Percentiles rank a stretch among this genome's conserved stretches.
Conservation (phyloP, 495 filamentous ascomycete genomes). For the Lepidopterella palustris region DNA sequence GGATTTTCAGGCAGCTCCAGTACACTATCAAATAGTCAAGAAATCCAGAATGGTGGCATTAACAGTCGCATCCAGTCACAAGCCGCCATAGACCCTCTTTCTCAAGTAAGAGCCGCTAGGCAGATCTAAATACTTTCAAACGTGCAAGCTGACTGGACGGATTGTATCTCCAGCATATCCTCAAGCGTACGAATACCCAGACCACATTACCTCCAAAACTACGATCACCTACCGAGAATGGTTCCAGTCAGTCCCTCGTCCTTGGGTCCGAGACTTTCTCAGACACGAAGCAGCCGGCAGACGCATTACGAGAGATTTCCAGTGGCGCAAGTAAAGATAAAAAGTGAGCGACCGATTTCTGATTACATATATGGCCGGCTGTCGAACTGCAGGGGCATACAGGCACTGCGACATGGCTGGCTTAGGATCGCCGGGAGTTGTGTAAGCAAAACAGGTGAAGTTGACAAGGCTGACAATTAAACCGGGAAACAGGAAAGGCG, state of each 20-base stretch:
- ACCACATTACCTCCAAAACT: constrained; percentile 61
- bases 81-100: constrained; percentile 29
- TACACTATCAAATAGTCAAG: background rate
- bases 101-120: constrained; percentile 22
- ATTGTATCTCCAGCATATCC: constrained; percentile 65
- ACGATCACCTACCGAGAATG: constrained; percentile 38
- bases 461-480: constrained; percentile 17
- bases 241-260: constrained; percentile 10
- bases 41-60: constrained; percentile 10
- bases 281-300: constrained; percentile 13
- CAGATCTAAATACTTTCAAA: background rate
- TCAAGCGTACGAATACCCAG: constrained; percentile 73
- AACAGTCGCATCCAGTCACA: constrained; percentile 8
- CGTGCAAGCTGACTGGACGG: constrained; percentile 43
- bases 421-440: background rate
- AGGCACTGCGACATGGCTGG: background rate
- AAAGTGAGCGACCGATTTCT: constrained; percentile 47
- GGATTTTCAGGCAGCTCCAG: constrained; percentile 6
- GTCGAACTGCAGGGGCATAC: background rate
- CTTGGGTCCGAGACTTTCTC: constrained; percentile 13
- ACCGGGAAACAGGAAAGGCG: constrained; percentile 60
- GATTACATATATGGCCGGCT: background rate
- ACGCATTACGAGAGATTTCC: constrained; percentile 4
- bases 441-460: background rate
- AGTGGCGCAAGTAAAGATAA: constrained; percentile 49